Evolutionary conservation across 371 early-diverging fungal genomes (phyloP), one percentile per base, ranked within the genome.

Genomic region (Polyrhizophydium stewartii): DNA sequence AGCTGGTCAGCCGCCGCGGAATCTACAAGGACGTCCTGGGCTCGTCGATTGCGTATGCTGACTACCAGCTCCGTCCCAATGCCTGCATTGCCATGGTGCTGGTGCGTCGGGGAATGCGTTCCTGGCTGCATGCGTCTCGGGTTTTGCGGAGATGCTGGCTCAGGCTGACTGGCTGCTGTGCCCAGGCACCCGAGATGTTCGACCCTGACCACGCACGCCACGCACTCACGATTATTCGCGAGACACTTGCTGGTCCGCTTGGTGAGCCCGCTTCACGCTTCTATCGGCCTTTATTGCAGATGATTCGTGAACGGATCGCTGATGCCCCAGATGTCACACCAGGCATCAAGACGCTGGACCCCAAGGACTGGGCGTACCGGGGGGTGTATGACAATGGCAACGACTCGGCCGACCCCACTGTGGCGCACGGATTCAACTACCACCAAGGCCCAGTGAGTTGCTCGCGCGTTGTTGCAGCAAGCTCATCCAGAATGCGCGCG

Each of bases 361-460:
- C 97, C 19, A 59, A 61, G 0, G 97, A 98, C 66, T 86, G 85
- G 77, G 86, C 86, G 21, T 97, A 98, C 71, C 84, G 93, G 17
- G 93, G 93, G 24, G 70, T 87, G 56, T 98, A 98, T 70, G 85
- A 93, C 71, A 98, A 98, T 68, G 77, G 81, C 53, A 88, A 98
- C 67, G 93, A 96, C 62, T 87, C 90, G 25, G 74, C 75, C 21
- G 96, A 98, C 66, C 76, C 85, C 24, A 72, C 83, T 24, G 81
- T 93, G 0, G 91, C 96, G 3, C 93, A 95, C 57, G 98, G 98
- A 17, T 89, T 88, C 73, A 98, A 98, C 68, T 98, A 98, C 68
- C 97, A 98, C 66, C 93, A 97, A 66, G 98, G 97, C 5, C 89
- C 89, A 28, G 82, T 84, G 76, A 59, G 78, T n/a, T n/a, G n/a